Percentiles rank a stretch among this genome's conserved stretches.
Conservation (phyloP, 2,329 filamentous ascomycete species). For the Fusarium vanettenii region DNA sequence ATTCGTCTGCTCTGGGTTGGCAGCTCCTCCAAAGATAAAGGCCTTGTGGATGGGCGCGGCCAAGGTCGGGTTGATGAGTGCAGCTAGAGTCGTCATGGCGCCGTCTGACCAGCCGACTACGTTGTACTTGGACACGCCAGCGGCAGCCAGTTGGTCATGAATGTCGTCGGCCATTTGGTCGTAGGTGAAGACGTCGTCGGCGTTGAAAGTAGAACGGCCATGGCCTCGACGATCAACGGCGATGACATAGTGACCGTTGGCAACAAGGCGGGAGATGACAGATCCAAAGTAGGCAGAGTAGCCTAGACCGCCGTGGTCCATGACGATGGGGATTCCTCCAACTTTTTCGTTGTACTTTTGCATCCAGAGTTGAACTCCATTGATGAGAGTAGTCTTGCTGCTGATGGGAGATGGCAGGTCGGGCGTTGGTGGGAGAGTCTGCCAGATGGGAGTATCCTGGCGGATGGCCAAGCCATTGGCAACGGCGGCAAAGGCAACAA, state of each 20-base stretch:
- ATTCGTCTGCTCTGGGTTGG: constrained; percentile 50
- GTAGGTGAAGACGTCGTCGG: constrained; percentile 52
- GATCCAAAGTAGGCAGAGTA: constrained; percentile 55
- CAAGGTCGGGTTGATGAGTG: constrained; percentile 48
- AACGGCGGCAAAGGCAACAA: constrained; percentile 16
- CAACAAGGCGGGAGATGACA: constrained; percentile 50
- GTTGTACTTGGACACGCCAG: constrained; percentile 46
- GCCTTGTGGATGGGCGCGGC: constrained; percentile 51
- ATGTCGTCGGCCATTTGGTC: constrained; percentile 52
- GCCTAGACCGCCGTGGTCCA: constrained; percentile 55
- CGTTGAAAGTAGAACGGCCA: constrained; percentile 52
- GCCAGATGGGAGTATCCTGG: constrained; percentile 44
- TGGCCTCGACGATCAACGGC: constrained; percentile 56
- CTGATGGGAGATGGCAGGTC: constrained; percentile 50
- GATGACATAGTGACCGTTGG: constrained; percentile 51
- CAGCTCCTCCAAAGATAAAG: constrained; percentile 53
- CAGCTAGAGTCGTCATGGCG: constrained; percentile 51
- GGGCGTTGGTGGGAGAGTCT: constrained; percentile 53
- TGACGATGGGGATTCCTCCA: constrained; percentile 49
- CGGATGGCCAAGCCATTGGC: constrained; percentile 39
- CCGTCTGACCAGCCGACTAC: constrained; percentile 57
- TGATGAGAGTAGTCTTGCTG: constrained; percentile 44
- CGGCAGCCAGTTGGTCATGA: constrained; percentile 44
- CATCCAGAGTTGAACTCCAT: constrained; percentile 55
- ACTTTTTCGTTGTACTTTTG: constrained; percentile 54